phyloP scores from a whole-genome alignment of 768 basidiomycete genomes.

The Agrocybe pediades region DNA sequence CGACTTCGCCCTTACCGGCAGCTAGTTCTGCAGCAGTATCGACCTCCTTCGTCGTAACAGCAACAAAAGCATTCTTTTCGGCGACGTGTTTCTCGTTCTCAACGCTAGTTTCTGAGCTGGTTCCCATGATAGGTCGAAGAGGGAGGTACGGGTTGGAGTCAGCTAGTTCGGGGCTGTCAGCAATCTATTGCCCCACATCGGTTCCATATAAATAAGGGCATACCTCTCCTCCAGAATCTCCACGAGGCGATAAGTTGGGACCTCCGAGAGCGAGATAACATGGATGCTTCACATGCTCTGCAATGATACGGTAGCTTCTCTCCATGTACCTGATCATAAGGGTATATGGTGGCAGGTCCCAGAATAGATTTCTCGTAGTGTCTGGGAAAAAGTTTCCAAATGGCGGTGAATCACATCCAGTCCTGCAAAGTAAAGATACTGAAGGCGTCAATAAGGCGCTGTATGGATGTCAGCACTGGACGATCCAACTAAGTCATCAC shows the following conservation, averaged over 20 bases:
- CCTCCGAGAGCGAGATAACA: background rate
- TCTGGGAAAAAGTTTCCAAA: too few species aligned
- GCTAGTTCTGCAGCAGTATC: conserved; percentile 66
- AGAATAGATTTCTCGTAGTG: too few species aligned
- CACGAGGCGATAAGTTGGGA: background rate
- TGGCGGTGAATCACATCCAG: too few species aligned
- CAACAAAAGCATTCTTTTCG: conserved; percentile 29
- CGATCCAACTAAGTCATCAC: too few species aligned
- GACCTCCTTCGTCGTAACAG: conserved; percentile 49
- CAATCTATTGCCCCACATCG: background rate
- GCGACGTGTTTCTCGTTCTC: conserved; percentile 33
- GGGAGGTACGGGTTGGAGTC: conserved; percentile 37
- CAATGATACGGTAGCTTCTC: background rate
- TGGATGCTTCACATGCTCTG: background rate
- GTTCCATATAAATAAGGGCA: background rate
- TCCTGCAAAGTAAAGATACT: too few species aligned
- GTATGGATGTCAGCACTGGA: too few species aligned
- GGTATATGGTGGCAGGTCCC: too few species aligned
- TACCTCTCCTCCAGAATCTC: background rate
- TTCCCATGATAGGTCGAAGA: conserved; percentile 42
- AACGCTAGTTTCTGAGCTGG: conserved; percentile 41
- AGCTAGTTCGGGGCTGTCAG: conserved; percentile 14
- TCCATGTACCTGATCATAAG: background rate
- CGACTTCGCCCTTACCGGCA: conserved; percentile 45
- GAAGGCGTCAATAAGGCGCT: too few species aligned